Percentiles rank a stretch among this genome's conserved stretches.
phyloP scores from a whole-genome alignment of 1,139 yeast species.

The Suhomyces taliae region DNA sequence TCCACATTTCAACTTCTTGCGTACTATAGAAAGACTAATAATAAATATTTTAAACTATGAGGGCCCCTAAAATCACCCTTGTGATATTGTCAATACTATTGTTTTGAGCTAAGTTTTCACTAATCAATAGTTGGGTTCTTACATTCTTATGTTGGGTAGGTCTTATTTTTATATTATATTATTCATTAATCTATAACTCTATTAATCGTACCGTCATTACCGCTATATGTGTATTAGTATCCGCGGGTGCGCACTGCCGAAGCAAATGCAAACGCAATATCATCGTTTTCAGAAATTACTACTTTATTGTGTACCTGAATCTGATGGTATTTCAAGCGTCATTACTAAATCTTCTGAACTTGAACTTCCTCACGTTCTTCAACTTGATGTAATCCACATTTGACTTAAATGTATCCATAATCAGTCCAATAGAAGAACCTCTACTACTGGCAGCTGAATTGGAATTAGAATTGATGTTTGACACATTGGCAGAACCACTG shows the following conservation, averaged over 20 bases:
- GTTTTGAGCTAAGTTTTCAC: too few relatives aligned
- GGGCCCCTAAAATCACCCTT: too few relatives aligned
- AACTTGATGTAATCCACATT: conserved; percentile 21
- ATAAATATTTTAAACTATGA: too few relatives aligned
- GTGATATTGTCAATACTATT: too few relatives aligned
- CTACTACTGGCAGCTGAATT: conserved; percentile 15
- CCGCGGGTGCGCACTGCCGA: too few relatives aligned
- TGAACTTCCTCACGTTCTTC: conserved; percentile 21
- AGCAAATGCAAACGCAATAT: not conserved
- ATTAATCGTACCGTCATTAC: not conserved
- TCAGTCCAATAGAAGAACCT: conserved; percentile 23
- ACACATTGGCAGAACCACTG: conserved; percentile 7
- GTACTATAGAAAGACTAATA: too few relatives aligned
- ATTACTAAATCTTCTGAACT: conserved; percentile 21
- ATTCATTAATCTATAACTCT: not conserved
- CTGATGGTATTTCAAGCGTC: conserved; percentile 7
- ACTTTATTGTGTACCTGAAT: not conserved
- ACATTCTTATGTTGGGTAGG: too few relatives aligned
- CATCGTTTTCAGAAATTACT: not conserved
- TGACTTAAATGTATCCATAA: conserved; percentile 22
- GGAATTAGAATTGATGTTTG: conserved; percentile 4
- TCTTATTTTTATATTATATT: too few relatives aligned
- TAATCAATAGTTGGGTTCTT: too few relatives aligned
- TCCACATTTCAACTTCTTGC: not conserved
- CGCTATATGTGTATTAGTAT: too few relatives aligned